phyloP scores from a whole-genome alignment of 345 rosid genomes.

The Sonneratia caseolaris region DNA sequence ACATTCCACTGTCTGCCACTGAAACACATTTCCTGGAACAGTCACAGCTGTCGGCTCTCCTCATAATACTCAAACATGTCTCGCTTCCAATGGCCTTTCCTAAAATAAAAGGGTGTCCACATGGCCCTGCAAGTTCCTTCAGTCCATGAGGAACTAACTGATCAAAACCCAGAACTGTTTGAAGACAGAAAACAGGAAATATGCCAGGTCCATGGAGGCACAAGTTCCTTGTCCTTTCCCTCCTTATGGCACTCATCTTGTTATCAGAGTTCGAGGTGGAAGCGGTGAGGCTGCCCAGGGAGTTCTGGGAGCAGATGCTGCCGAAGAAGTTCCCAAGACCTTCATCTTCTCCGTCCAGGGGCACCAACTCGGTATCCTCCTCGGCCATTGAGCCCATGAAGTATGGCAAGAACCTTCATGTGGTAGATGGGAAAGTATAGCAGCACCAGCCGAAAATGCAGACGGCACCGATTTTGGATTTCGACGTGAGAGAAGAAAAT shows the following conservation, averaged over 20 bases:
- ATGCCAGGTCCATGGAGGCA: conserved; percentile 32
- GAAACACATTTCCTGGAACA: conserved; percentile 53
- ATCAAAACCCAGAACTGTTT: background rate
- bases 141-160: background rate
- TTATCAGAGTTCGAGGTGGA: conserved; percentile 29
- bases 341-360: conserved; percentile 78
- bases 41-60: conserved; percentile 54
- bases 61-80: conserved; percentile 49
- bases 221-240: conserved; percentile 20
- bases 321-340: conserved; percentile 79
- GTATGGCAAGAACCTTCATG: conserved; percentile 23
- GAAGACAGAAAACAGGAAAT: conserved; percentile 2
- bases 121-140: conserved; percentile 19
- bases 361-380: conserved; percentile 54
- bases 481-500: no score
- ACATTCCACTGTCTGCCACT: conserved; percentile 65
- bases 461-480: no score
- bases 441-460: background rate
- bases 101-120: conserved; percentile 7
- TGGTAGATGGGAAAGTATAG: conserved; percentile 52
- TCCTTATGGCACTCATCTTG: conserved; percentile 27
- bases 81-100: conserved; percentile 16
- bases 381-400: conserved; percentile 31
- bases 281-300: conserved; percentile 56
- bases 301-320: conserved; percentile 66